Base-by-base conservation (phyloP, 208 protist species). In the Eutreptiella sp. region DNA sequence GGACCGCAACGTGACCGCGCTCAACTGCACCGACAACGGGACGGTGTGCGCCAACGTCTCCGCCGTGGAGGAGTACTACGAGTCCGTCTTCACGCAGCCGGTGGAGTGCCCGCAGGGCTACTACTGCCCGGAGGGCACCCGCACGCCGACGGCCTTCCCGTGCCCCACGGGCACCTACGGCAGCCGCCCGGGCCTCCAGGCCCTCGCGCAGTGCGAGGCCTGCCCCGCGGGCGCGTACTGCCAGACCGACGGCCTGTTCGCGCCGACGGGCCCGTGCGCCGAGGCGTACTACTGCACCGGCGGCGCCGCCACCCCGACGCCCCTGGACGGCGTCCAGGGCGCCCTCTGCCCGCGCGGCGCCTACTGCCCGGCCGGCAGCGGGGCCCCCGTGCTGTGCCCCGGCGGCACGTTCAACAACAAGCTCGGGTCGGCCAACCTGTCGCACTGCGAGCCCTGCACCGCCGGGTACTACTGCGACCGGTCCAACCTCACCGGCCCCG, bases 301-400 rank as follows among this genome's bases (percentile, higher is more conserved):
- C 27, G 42, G 27, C 5, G 2, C 3, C 9, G 62, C 24, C 7
- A 11, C 24, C 27, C 62, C 38, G 29, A 4, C 16, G 5, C 61
- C 61, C 3, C 31, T 38, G 27, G 9, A 38, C 16, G 24, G 46
- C 9, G 23, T 36, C 9, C 33, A 24, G 16, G 54, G 42, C 42
- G 42, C 45, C 3, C 5, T 27, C 16, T 68, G 62, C 36, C 53
- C 68, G 14, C 50, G 45, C 16, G 74, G 75, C 4, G 66, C 74
- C 41, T 58, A 39, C 65, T 79, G 73, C 52, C 53, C 73, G 5
- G 29, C 41, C n/a, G 73, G 73, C 27, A 47, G 39, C 24, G 53
- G 53, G 45, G 67, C 60, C 53, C 60, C 38, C 14, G 46, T 5
- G 14, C 50, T 63, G 31, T 79, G 74, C 38, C 72, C 68, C 31